A percentile compares a stretch with the other conserved stretches of the same genome.
Evolutionary conservation across 495 filamentous ascomycete genomes (phyloP).

Genomic region (Cryomyces antarcticus): DNA sequence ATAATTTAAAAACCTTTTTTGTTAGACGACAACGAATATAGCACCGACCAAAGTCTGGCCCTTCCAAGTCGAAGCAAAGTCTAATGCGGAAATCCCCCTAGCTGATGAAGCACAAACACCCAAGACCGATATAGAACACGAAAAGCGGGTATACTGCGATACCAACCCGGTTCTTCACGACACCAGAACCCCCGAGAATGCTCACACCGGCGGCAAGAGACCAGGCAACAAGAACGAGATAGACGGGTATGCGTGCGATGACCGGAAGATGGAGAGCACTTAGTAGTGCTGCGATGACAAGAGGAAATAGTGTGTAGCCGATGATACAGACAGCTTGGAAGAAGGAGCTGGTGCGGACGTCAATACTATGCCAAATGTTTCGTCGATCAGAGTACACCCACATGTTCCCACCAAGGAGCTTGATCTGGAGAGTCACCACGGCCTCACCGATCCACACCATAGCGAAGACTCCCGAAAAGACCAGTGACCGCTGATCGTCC

Average conservation of each 20-base stretch:
- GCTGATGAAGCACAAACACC: slow-evolving; percentile 91
- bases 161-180: slow-evolving; percentile 82
- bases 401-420: slow-evolving; percentile 94
- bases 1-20: no score
- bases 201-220: slow-evolving; percentile 87
- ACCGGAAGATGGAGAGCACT: slow-evolving; percentile 59
- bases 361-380: neutral
- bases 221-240: slow-evolving; percentile 73
- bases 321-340: slow-evolving; percentile 96
- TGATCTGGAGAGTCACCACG: slow-evolving; percentile 95
- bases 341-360: slow-evolving; percentile 47
- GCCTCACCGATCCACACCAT: slow-evolving; percentile 95
- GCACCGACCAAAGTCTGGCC: no score
- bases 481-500: slow-evolving; percentile 57
- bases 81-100: slow-evolving; percentile 20
- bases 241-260: slow-evolving; percentile 72
- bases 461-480: slow-evolving; percentile 91
- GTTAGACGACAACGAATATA: no score
- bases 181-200: slow-evolving; percentile 85
- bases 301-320: slow-evolving; percentile 95
- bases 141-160: slow-evolving; percentile 89
- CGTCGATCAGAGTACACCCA: slow-evolving; percentile 26
- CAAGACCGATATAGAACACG: slow-evolving; percentile 87
- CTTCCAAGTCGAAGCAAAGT: no score
- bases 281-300: slow-evolving; percentile 80